Conservation (phyloP, 2,329 filamentous ascomycete species). For the Paecilomyces sp. region DNA sequence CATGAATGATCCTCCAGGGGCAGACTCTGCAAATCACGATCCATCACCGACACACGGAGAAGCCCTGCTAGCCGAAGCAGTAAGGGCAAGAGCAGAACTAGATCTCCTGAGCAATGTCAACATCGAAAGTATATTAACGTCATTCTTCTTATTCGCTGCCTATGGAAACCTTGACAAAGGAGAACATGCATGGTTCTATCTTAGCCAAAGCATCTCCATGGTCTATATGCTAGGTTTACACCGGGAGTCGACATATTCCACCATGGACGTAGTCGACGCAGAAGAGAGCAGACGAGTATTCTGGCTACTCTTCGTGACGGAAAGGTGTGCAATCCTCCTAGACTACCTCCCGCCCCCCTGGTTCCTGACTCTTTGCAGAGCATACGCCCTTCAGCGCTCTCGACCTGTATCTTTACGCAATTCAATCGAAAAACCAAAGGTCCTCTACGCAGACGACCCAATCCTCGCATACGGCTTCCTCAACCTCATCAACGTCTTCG, state of each 20-base stretch:
- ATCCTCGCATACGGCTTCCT: conserved; percentile 34
- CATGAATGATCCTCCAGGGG: conserved; percentile 13
- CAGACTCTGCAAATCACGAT: conserved; percentile 44
- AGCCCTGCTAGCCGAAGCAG: conserved; percentile 60
- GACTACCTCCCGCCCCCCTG: not conserved
- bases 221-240: conserved; percentile 36
- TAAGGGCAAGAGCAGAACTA: conserved; percentile 32
- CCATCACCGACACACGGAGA: conserved; percentile 57
- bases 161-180: conserved; percentile 66
- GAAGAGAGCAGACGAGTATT: conserved; percentile 60
- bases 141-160: conserved; percentile 69
- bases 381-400: conserved; percentile 64
- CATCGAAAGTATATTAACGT: conserved; percentile 51
- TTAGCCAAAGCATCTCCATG: conserved; percentile 70
- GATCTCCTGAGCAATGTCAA: conserved; percentile 35
- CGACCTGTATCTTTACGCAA: conserved; percentile 64
- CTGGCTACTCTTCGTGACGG: conserved; percentile 66
- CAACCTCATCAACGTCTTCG: conserved; percentile 33
- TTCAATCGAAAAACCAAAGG: conserved; percentile 57
- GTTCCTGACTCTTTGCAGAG: conserved; percentile 33
- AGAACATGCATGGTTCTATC: conserved; percentile 70
- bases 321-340: conserved; percentile 46
- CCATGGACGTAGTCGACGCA: conserved; percentile 44
- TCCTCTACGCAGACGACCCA: conserved; percentile 50
- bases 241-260: conserved; percentile 45